Conservation (phyloP, 768 basidiomycete genomes). For the Xerocomellus intermedius region DNA sequence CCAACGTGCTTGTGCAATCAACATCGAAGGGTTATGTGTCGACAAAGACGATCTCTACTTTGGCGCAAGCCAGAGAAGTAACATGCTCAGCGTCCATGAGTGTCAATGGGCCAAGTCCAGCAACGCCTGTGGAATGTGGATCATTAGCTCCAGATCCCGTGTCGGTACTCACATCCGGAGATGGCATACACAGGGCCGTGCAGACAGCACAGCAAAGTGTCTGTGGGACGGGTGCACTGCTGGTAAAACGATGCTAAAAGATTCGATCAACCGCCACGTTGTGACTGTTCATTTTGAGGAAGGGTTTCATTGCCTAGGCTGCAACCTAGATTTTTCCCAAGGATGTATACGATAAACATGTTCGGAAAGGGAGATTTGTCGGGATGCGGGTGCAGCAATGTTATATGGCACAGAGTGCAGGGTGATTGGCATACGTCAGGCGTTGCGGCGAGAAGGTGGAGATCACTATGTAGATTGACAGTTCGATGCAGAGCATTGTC, state of each 20-base stretch:
- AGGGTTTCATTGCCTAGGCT: constrained; percentile 2
- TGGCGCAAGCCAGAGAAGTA: not conserved
- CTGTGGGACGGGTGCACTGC: constrained; percentile 4
- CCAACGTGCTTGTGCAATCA: not conserved
- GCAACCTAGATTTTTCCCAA: not conserved
- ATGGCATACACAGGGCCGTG: not conserved
- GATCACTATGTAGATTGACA: not conserved
- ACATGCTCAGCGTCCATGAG: not conserved
- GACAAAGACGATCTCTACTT: constrained; percentile 5
- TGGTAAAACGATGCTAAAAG: not conserved
- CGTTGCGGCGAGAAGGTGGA: not conserved
- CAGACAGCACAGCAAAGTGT: not conserved
- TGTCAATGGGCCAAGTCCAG: constrained; percentile 5
- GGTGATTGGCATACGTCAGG: not conserved
- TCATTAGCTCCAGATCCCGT: not conserved
- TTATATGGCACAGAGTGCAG: not conserved
- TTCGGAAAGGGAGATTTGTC: not conserved
- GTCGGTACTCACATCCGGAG: constrained; percentile 3
- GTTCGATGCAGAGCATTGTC: no score
- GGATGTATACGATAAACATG: constrained; percentile 5
- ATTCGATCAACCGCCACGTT: constrained; percentile 5
- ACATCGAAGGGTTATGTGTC: not conserved
- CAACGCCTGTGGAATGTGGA: constrained; percentile 10
- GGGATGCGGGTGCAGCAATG: not conserved
- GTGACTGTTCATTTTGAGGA: constrained; percentile 7